These are phyloP conservation scores for Tetrahymena malaccensis DNA, from an alignment of 73 alveolate species.

Conservation along the genomic window DNA sequence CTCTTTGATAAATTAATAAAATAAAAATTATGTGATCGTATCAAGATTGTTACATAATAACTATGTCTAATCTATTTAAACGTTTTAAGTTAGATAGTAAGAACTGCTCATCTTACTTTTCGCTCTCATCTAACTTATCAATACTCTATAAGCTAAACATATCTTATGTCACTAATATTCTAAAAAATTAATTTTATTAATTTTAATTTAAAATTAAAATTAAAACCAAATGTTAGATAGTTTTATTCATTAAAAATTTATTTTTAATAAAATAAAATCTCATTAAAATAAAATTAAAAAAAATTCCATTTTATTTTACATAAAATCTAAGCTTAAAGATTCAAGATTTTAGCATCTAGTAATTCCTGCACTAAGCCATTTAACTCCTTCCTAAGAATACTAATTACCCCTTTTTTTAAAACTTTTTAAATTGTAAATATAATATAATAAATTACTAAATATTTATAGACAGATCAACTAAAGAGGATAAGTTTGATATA, in stretches of 20 bases:
- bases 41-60: neutral
- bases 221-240: no score
- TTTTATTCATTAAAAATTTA: no score
- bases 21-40: no score
- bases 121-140: neutral
- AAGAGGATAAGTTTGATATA: neutral
- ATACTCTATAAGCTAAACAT: neutral
- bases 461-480: neutral
- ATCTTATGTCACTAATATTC: neutral
- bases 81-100: neutral
- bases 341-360: neutral
- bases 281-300: no score
- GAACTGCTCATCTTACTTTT: neutral
- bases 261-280: no score
- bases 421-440: neutral
- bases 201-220: no score
- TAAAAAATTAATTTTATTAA: no score
- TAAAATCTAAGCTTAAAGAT: neutral
- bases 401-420: neutral
- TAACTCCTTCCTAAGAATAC: neutral
- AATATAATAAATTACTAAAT: neutral
- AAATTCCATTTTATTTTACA: no score
- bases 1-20: neutral
- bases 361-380: neutral
- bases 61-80: neutral